Evolutionary conservation across 176 grass and related monocot genomes (phyloP).

Genomic region (Oryza australiensis): DNA sequence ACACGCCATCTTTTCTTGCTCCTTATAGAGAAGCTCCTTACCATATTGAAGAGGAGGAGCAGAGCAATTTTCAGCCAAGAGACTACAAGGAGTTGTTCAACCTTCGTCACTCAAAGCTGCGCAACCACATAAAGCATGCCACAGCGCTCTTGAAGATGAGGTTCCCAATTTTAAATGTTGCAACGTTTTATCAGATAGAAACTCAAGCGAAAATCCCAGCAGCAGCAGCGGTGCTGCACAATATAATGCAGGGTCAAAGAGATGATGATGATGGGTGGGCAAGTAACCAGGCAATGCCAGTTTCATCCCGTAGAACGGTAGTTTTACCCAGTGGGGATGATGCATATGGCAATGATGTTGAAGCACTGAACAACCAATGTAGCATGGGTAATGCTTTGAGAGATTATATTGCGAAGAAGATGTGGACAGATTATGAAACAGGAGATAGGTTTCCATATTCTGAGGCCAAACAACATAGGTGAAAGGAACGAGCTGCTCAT

Average conservation of each 20-base stretch:
- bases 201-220: constrained; percentile 52
- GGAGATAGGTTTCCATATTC: not conserved
- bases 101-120: constrained; percentile 45
- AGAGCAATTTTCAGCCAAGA: constrained; percentile 24
- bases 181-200: constrained; percentile 47
- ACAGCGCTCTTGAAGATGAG: constrained; percentile 43
- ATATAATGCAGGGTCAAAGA: constrained; percentile 46
- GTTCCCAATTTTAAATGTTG: constrained; percentile 56
- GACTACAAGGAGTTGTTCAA: constrained; percentile 62
- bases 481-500: not conserved
- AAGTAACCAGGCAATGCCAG: not conserved
- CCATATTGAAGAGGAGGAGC: constrained; percentile 29
- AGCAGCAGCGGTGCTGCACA: constrained; percentile 46
- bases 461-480: not conserved
- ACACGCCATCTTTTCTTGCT: constrained; percentile 48
- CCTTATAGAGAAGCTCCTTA: constrained; percentile 31
- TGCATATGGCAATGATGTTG: constrained; percentile 28
- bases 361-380: constrained; percentile 34
- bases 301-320: constrained; percentile 6
- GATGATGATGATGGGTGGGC: not conserved
- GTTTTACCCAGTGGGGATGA: constrained; percentile 21
- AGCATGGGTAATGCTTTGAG: constrained; percentile 32
- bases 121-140: constrained; percentile 39
- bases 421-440: constrained; percentile 39
- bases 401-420: constrained; percentile 41